Conservation (phyloP, 139 green algal genomes). For the Closterium sp. region DNA sequence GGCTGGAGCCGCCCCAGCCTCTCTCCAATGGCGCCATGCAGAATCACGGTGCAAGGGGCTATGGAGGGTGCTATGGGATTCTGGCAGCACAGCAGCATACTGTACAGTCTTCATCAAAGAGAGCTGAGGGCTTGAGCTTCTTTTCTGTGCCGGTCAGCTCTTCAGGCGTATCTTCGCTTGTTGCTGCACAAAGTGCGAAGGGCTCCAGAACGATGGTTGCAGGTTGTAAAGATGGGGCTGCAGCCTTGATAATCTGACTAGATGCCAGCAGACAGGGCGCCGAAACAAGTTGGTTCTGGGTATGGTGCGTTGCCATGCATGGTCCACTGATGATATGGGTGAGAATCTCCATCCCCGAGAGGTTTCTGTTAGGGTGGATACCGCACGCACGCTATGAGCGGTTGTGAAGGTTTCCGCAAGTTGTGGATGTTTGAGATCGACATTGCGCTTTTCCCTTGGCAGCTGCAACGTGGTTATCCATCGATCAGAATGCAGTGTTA, state of each 20-base stretch:
- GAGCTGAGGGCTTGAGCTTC: not conserved
- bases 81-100: not conserved
- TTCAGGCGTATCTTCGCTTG: not conserved
- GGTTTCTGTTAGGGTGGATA: too few species aligned
- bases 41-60: not conserved
- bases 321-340: too few species aligned
- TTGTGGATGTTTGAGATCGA: too few species aligned
- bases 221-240: not conserved
- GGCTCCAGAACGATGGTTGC: not conserved
- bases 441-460: too few species aligned
- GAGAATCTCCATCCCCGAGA: too few species aligned
- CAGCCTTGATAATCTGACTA: not conserved
- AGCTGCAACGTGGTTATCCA: too few species aligned
- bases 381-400: too few species aligned
- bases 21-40: not conserved
- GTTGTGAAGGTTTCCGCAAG: too few species aligned
- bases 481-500: too few species aligned
- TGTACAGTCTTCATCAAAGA: not conserved
- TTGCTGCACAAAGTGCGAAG: not conserved
- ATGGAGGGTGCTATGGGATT: not conserved
- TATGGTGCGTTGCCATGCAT: too few species aligned
- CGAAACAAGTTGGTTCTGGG: too few species aligned
- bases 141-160: not conserved
- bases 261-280: too few species aligned
- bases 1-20: not conserved